Base-by-base conservation (phyloP, 352 stramenopile species). In the Peronospora destructor region DNA sequence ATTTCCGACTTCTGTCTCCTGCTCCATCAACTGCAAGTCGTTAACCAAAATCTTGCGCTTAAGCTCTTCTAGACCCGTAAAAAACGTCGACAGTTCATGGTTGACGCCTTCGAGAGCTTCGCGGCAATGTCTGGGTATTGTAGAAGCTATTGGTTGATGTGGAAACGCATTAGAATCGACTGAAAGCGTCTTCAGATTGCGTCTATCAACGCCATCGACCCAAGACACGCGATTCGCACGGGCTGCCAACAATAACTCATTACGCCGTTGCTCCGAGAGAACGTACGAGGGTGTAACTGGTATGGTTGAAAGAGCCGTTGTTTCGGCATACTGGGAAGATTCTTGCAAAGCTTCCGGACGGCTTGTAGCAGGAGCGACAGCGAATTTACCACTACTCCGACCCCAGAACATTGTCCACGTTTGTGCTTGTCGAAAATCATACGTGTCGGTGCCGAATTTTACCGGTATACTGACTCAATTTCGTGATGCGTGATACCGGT, bases 201-300 rank as follows among this genome's bases (percentile, higher is more conserved):
- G 25, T 13, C 64, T 50, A 19, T 77, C 61, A 6, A 62, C 60
- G 29, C 72, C 71, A 29, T 92, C 78, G 42, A 92, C 60, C 81
- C 81, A 92, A 2, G 76, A 77, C 11, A 82, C 65, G 23, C 81
- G 72, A 35, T 73, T 90, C 10, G 66, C 70, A 13, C 81, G 72
- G 23, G 81, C 81, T n/a, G 77, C 72, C 32, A 75, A 46, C n/a
- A 92, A 61, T 33, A 92, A 64, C 54, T 92, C 73, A 23, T 60
- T 64, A n/a, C 81, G 73, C 17, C 81, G 68, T 56, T 87, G 63
- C 44, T 88, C 78, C 11, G 78, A 85, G 13, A 92, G 68, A 5
- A 76, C 49, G 46, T 77, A 83, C 9, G 73, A 74, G 35, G 65
- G 58, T 46, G 54, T 17, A 30, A 41, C 7, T 6, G 49, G 49